Base-by-base conservation (phyloP, 2,329 filamentous ascomycete species). In the Aspergillus versicolor region DNA sequence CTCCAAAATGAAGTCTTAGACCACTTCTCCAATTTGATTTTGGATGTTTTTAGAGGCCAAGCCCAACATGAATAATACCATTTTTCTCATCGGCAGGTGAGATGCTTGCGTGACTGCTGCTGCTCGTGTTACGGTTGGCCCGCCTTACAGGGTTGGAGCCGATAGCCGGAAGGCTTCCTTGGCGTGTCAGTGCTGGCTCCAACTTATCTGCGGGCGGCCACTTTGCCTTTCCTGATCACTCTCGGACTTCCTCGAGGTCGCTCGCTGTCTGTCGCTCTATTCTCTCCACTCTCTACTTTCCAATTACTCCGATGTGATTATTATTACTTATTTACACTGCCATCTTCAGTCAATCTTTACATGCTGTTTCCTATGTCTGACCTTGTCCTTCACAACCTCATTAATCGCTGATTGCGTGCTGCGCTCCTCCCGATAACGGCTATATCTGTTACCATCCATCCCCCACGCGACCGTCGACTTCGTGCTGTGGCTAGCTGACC, bases 371-470 rank as follows among this genome's bases (percentile, higher is more conserved):
- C n/a, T 40, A 54, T 47, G 37, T 24, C 21, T 6, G 34, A 5
- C 42, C 51, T 19, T 53, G 15, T 30, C 34, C 34, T 41, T 22
- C 42, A 40, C 15, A 21, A 41, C 34, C 6, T 15, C 24, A 24
- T 32, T 17, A 34, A 27, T 54, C 43, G 34, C 24, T 54, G 43
- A 54, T 54, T 54, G 51, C 51, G 51, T 54, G 51, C 51, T 47
- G 32, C 51, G 13, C 40, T 21, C 30, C 9, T 24, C 44, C 43
- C 43, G 51, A 54, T 41, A 54, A 22, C 51, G 34, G 21, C 43
- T 22, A 30, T 30, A 30, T 9, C 27, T 9, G 9, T 30, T 30
- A 32, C 21, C 50, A 30, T 19, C 22, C 42, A 30, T 19, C 22
- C 42, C 34, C 43, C 34, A 47, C 51, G 51, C 51, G 51, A 45